These are phyloP conservation scores for Pseudopyricularia javanii DNA, from an alignment of 2,329 filamentous ascomycete genomes.

Conservation along the genomic window DNA sequence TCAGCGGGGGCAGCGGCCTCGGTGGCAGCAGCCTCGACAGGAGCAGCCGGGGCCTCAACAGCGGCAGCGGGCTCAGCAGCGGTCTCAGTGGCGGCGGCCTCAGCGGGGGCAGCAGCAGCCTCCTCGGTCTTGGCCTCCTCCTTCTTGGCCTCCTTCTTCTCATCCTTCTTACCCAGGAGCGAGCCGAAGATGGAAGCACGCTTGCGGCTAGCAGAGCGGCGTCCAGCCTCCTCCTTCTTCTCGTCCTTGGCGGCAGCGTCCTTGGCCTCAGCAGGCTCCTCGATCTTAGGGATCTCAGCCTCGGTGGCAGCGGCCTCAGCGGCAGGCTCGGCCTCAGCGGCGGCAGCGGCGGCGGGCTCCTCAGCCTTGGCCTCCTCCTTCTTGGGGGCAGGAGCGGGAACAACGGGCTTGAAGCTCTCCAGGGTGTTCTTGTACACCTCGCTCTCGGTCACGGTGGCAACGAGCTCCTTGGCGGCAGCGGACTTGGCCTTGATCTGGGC, in stretches of 20 bases:
- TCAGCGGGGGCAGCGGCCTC: background rate
- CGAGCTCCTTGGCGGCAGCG: conserved; percentile 72
- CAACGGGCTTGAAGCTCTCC: conserved; percentile 50
- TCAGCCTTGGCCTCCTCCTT: conserved; percentile 23
- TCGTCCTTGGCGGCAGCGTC: conserved; percentile 21
- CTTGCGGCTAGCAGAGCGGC: conserved; percentile 53
- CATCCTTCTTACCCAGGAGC: conserved; percentile 46
- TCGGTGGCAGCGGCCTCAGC: conserved; percentile 19
- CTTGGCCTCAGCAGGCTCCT: conserved; percentile 15
- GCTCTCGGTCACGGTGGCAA: conserved; percentile 58
- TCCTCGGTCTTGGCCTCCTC: conserved; percentile 17
- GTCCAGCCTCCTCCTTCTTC: conserved; percentile 46
- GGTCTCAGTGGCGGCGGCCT: conserved; percentile 10
- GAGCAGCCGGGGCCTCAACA: conserved; percentile 22
- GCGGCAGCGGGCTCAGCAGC: conserved; percentile 22
- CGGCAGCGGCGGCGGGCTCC: conserved; percentile 15
- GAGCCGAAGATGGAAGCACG: conserved; percentile 50
- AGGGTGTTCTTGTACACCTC: conserved; percentile 83
- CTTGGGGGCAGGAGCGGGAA: conserved; percentile 20
- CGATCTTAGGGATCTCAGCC: conserved; percentile 12
- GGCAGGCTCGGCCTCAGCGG: conserved; percentile 10
- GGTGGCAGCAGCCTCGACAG: conserved; percentile 12
- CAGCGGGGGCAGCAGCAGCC: conserved; percentile 16
- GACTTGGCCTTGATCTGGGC: conserved; percentile 71
- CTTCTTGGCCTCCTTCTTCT: too few relatives aligned